Evolutionary conservation across 495 filamentous ascomycete genomes (phyloP).

Genomic region (Neurospora sp.): DNA sequence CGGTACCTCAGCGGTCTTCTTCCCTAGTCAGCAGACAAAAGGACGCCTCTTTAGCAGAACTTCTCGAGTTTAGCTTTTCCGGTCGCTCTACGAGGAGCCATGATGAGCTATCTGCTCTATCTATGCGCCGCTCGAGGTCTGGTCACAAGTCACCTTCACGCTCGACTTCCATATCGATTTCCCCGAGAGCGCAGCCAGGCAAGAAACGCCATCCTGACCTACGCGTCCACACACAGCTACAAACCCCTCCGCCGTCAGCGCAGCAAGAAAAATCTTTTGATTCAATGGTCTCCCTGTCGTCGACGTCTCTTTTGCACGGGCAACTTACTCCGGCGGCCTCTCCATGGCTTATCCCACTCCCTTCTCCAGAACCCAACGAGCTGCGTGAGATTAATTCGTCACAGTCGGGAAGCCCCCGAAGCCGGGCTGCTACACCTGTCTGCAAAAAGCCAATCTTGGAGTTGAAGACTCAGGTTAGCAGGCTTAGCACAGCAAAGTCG

Average conservation of each 20-base stretch:
- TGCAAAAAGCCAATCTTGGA: background rate
- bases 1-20: conserved; percentile 10
- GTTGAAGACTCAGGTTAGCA: background rate
- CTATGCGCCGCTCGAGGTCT: conserved; percentile 8
- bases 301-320: background rate
- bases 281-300: background rate
- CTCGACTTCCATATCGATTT: conserved; percentile 8
- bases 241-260: conserved; percentile 11
- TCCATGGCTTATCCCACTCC: conserved; percentile 14
- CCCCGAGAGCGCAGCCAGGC: conserved; percentile 9
- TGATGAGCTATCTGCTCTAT: background rate
- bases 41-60: conserved; percentile 7
- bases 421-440: background rate
- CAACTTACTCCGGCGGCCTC: conserved; percentile 11
- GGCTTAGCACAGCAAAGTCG: background rate
- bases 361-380: background rate
- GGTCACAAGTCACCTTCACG: conserved; percentile 5
- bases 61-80: conserved; percentile 16
- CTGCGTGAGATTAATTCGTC: background rate
- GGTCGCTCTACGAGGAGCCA: background rate
- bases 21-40: conserved; percentile 2
- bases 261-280: conserved; percentile 6
- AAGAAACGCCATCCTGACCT: conserved; percentile 4
- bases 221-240: background rate
- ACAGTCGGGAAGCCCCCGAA: background rate